Percentiles rank a stretch among this genome's conserved stretches.
Evolutionary conservation across 2,329 filamentous ascomycete genomes (phyloP).

Genomic region (Phoma sp.): DNA sequence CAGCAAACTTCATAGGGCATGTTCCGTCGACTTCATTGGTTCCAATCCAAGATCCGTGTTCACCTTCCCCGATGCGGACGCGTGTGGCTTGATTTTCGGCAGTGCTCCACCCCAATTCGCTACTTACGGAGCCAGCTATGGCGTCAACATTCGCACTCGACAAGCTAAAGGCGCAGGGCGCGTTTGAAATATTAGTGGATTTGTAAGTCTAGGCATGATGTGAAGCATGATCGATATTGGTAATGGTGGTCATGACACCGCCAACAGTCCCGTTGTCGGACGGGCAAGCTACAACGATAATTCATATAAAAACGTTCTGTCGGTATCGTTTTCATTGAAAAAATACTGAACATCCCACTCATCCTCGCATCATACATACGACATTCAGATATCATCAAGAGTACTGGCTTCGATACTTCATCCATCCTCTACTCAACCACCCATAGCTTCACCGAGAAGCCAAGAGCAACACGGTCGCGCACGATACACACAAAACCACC

Average conservation of each 20-base stretch:
- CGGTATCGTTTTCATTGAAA: no score
- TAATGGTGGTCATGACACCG: neutral
- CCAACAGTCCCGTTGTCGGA: neutral
- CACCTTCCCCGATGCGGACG: neutral
- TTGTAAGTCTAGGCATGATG: neutral
- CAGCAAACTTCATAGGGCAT: neutral
- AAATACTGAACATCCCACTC: no score
- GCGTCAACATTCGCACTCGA: neutral
- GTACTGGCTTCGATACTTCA: no score
- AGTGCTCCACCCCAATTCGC: neutral
- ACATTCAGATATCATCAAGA: no score
- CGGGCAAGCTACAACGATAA: neutral
- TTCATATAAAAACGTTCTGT: neutral
- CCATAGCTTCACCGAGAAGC: no score
- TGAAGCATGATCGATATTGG: neutral
- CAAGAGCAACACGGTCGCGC: no score
- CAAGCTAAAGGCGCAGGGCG: constrained; percentile 10
- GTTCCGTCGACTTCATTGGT: neutral
- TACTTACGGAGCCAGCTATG: neutral
- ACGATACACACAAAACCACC: no score
- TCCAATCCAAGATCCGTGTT: no score
- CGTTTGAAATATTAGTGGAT: neutral
- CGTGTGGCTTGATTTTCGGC: neutral
- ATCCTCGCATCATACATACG: no score
- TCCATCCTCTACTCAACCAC: no score